A percentile compares a stretch with the other conserved stretches of the same genome.
Evolutionary conservation across 2,329 filamentous ascomycete genomes (phyloP).

Genomic region (Didymella arachidicola): DNA sequence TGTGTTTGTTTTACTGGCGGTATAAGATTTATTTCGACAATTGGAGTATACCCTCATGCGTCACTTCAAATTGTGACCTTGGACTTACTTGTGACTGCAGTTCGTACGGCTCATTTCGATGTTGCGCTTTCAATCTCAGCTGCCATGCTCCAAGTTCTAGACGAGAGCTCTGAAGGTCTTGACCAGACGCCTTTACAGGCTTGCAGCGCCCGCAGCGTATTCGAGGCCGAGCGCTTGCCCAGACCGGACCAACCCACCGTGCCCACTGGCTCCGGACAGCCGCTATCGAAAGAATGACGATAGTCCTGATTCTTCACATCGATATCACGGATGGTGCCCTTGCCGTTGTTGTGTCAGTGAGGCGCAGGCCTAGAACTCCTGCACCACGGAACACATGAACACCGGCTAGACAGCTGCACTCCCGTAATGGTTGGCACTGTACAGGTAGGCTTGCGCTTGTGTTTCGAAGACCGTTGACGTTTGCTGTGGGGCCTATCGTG

Average conservation of each 20-base stretch:
- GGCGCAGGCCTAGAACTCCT: constrained; percentile 16
- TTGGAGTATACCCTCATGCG: background rate
- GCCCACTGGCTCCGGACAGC: background rate
- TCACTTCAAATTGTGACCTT: background rate
- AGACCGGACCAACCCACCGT: background rate
- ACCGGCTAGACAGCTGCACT: background rate
- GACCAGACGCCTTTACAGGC: background rate
- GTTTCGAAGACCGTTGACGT: background rate
- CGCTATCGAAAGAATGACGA: background rate
- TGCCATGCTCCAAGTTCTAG: background rate
- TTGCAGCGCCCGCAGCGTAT: background rate
- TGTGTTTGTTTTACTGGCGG: background rate
- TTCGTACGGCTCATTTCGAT: background rate
- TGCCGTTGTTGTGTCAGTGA: constrained; percentile 3
- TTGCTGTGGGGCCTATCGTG: constrained; percentile 1
- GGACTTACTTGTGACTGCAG: background rate
- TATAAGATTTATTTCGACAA: background rate
- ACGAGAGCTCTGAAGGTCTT: background rate
- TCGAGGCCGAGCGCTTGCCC: background rate
- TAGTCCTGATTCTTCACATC: background rate
- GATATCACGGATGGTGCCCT: background rate
- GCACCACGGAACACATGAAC: background rate
- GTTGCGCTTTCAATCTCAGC: background rate
- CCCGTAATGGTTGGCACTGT: background rate
- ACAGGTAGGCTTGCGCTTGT: background rate